These are phyloP conservation scores for Datisca glomerata DNA, from an alignment of 306 rosid genomes.

Conservation along the genomic window DNA sequence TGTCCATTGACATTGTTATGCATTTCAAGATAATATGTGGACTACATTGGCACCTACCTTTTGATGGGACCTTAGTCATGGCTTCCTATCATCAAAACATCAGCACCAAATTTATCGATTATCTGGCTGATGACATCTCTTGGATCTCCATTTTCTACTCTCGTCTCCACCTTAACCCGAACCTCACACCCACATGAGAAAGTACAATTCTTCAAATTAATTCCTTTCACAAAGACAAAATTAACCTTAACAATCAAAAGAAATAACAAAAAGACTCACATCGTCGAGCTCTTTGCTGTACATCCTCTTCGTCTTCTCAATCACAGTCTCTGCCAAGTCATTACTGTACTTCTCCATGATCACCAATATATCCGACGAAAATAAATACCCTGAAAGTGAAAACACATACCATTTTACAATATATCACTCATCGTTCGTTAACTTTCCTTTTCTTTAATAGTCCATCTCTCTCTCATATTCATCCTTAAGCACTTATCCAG, in stretches of 20 bases:
- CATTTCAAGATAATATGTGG: background rate
- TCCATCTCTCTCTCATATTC: too few species aligned
- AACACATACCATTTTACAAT: background rate
- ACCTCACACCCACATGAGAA: background rate
- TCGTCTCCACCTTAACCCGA: slow-evolving; percentile 47
- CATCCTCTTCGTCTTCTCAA: too few species aligned
- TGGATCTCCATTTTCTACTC: slow-evolving; percentile 56
- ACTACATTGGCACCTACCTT: slow-evolving; percentile 25
- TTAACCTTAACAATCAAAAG: background rate
- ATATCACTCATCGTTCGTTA: background rate
- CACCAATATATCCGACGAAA: slow-evolving; percentile 42
- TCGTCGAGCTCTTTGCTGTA: slow-evolving; percentile 40
- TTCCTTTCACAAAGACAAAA: background rate
- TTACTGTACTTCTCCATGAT: slow-evolving; percentile 37
- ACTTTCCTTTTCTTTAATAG: background rate
- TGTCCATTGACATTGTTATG: too few species aligned
- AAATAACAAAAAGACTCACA: slow-evolving; percentile 15
- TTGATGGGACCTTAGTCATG: slow-evolving; percentile 71
- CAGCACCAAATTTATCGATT: slow-evolving; percentile 40
- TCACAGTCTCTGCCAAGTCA: slow-evolving; percentile 44
- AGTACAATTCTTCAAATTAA: background rate
- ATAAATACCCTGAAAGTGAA: slow-evolving; percentile 53
- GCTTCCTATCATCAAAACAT: slow-evolving; percentile 69
- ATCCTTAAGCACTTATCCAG: too few species aligned
- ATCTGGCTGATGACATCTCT: slow-evolving; percentile 69